A percentile compares a stretch with the other conserved stretches of the same genome.
Conservation (phyloP, 2,329 filamentous ascomycete species). For the Nigrospora sphaerica region DNA sequence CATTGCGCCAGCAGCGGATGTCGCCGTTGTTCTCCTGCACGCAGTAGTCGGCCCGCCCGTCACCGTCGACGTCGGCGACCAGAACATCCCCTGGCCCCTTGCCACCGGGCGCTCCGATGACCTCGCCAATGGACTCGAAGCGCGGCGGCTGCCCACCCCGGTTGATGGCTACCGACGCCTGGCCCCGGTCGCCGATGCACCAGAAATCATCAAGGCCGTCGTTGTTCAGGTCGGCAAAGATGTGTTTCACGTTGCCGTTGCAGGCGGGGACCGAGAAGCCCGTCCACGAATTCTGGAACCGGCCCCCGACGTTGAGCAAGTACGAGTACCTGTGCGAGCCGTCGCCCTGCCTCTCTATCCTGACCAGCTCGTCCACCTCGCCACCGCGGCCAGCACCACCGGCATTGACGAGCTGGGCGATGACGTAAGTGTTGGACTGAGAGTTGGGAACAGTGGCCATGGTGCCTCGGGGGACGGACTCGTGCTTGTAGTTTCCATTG, state of each 20-base stretch:
- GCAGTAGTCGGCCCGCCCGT: conserved; percentile 1
- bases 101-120: background rate
- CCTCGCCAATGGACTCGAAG: background rate
- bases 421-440: background rate
- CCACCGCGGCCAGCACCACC: background rate
- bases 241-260: background rate
- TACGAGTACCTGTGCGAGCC: background rate
- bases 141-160: background rate
- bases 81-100: background rate
- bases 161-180: conserved; percentile 1
- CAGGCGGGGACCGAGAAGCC: background rate
- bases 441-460: background rate
- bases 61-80: background rate
- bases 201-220: conserved; percentile 1
- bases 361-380: conserved; percentile 1
- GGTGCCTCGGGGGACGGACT: background rate
- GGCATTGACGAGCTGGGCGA: background rate
- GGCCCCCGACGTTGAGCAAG: background rate
- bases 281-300: background rate
- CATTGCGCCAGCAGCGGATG: conserved; percentile 1
- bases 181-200: conserved; percentile 1
- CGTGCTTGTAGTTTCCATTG: background rate
- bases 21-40: conserved; percentile 1
- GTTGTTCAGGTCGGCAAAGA: conserved; percentile 1
- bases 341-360: background rate